Base-by-base conservation (phyloP, 2,329 filamentous ascomycete genomes). In the Alternaria incomplexa region DNA sequence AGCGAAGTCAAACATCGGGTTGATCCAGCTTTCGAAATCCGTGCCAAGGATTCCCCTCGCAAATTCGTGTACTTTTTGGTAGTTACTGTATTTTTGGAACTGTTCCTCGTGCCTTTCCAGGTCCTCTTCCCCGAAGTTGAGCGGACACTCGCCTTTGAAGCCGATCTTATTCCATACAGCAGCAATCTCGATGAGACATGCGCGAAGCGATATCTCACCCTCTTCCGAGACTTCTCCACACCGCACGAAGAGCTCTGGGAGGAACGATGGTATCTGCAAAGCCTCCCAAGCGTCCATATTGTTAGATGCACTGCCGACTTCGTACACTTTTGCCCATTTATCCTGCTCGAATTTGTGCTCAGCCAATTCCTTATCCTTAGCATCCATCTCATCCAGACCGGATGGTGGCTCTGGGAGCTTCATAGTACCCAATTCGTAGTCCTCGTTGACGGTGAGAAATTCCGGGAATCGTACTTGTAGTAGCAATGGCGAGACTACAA, bases 1-100 rank as follows among this genome's bases (percentile, higher is more conserved):
- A 17, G 40, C 59, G 36, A 75, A 67, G 65, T 81, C 75, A 36
- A 78, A 8, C 28, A 73, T 62, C 13, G 77, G 79, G 7, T 72
- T 46, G 15, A 80, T 67, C 77, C 78, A 82, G 11, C 77, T 78
- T 50, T 81, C 78, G 0, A 68, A 67, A 68, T 81, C 79, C 0
- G 77, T 78, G 55, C 65, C 64, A 4, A 81, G 66, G 51, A 64
- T 65, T 45, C 76, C 68, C 54, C 66, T 58, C 5, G 72, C 78
- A 30, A 78, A 40, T 47, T 73, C 66, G 22, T 73, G 72, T 30
- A 76, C 51, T 15, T 66, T 51, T 54, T 78, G 61, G 67, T 67
- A 77, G 23, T 67, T 68, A 44, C 72, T 61, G 50, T 80, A 80
- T 23, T 74, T 58, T n/a, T 68, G 47, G 60, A 79, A 80, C 25